Base-by-base conservation (phyloP, 345 rosid species). In the Gossypium sturtianum region DNA sequence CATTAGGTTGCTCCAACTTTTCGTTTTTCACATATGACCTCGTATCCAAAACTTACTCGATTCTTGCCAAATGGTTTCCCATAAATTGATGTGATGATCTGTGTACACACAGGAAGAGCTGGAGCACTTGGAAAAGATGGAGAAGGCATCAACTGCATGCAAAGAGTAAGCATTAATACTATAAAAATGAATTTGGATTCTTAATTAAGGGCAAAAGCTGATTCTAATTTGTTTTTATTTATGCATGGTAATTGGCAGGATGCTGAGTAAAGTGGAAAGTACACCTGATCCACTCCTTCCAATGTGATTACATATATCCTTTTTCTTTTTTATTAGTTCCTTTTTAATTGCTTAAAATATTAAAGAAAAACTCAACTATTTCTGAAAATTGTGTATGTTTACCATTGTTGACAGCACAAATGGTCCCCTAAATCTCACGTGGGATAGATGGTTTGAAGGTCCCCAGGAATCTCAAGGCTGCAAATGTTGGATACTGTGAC, bases 371-470 rank as follows among this genome's bases (percentile, higher is more conserved):
- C 38, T 34, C 7, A 34, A 54, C 25, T 6, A 19, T 77, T 29
- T 58, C 56, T 61, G 48, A 76, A 38, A 27, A n/a, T 41, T 29
- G 15, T 34, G 41, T 34, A 34, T 9, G 1, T 66, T 58, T 7
- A 9, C 80, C 60, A 29, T 77, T 74, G 5, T 73, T 80, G 73
- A 63, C 89, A 94, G 98, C 82, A 92, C 97, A 65, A 74, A 12
- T 63, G 93, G 97, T 13, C 97, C 94, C 5, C 62, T 83, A 19
- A 89, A 88, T 45, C 84, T 88, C 0, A 22, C 54, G n/a, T 92
- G 98, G 98, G 98, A 94, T 73, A 87, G 86, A 69, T 94, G 98
- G 98, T 94, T 94, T 52, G 91, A 92, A 79, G 82, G 91, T 16
- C 92, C 93, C 10, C 81, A 76, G 71, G 90, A 92, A 48, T 82